A percentile compares a stretch with the other conserved stretches of the same genome.
These are phyloP conservation scores for Pseudogymnoascus sp. DNA, from an alignment of 2,329 filamentous ascomycete genomes.

Conservation along the genomic window DNA sequence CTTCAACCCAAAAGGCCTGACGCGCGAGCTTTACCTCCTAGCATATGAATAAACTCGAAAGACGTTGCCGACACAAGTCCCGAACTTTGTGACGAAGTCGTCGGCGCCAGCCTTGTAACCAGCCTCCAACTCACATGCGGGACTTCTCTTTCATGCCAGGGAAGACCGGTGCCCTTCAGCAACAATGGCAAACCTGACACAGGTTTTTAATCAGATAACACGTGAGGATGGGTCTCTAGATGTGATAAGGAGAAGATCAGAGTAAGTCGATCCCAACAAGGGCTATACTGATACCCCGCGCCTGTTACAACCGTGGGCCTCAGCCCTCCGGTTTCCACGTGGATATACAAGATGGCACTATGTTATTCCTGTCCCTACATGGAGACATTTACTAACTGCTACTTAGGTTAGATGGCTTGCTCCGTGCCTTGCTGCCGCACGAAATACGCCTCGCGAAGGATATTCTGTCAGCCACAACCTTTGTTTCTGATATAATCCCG, in stretches of 20 bases:
- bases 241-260: constrained; percentile 13
- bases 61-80: neutral
- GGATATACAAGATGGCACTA: neutral
- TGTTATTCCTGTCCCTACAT: neutral
- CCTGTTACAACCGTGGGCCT: neutral
- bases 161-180: constrained; percentile 12
- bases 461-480: constrained; percentile 6
- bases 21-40: neutral
- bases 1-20: neutral
- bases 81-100: neutral
- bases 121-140: constrained; percentile 7
- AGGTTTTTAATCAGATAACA: constrained; percentile 14
- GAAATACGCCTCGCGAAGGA: constrained; percentile 15
- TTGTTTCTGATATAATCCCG: constrained; percentile 14
- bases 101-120: neutral
- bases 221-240: constrained; percentile 15
- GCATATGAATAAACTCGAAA: neutral
- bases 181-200: constrained; percentile 12
- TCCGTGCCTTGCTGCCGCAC: constrained; percentile 12
- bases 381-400: constrained; percentile 6
- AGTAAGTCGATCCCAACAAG: constrained; percentile 15
- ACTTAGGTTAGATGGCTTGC: constrained; percentile 17
- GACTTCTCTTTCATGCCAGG: constrained; percentile 12
- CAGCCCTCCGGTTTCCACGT: neutral
- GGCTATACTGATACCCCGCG: neutral